Conservation (phyloP, 2,329 filamentous ascomycete genomes). For the Aspergillus sp. region DNA sequence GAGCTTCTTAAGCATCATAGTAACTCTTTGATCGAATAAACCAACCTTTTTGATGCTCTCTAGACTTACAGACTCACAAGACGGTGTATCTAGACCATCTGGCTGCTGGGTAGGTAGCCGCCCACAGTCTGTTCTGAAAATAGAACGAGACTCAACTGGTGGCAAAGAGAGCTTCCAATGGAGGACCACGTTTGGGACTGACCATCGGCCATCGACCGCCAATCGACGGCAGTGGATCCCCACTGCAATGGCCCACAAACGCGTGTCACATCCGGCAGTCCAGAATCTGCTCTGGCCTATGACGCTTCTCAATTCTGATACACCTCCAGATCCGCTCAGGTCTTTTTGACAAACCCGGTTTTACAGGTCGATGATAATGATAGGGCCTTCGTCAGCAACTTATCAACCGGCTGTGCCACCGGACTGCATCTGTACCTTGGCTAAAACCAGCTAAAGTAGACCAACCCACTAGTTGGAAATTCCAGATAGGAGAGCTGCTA, state of each 20-base stretch:
- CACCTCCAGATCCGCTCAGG: neutral
- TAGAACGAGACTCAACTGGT: conserved; percentile 7
- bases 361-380: neutral
- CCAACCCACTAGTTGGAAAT: neutral
- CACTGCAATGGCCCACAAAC: conserved; percentile 31
- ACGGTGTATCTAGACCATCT: too few relatives aligned
- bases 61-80: neutral
- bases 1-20: too few relatives aligned
- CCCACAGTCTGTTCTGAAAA: conserved; percentile 13
- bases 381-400: conserved; percentile 6
- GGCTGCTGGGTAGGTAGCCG: too few relatives aligned
- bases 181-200: conserved; percentile 4
- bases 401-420: neutral
- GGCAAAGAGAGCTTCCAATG: conserved; percentile 9
- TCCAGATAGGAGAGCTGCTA: conserved; percentile 8
- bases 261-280: conserved; percentile 32
- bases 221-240: conserved; percentile 10
- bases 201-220: neutral
- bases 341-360: neutral
- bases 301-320: conserved; percentile 5
- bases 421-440: neutral
- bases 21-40: too few relatives aligned
- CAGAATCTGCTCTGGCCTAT: conserved; percentile 5
- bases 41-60: neutral
- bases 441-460: neutral